Evolutionary conservation across 495 filamentous ascomycete genomes (phyloP), one percentile per base, ranked within the genome.

Genomic region (Hypomontagnella monticulosa): DNA sequence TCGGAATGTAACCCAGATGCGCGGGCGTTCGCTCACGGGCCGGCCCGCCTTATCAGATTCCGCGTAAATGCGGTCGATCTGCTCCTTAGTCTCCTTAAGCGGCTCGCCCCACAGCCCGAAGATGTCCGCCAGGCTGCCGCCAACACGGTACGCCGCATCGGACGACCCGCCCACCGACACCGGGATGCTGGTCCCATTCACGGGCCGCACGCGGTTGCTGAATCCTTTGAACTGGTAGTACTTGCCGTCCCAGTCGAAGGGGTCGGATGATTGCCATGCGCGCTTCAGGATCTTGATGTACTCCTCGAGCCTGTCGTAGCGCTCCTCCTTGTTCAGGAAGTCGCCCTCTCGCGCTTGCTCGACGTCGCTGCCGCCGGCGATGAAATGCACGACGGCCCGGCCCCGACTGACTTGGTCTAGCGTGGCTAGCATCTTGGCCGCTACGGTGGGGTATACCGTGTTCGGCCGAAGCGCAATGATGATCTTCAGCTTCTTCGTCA

Each of bases 101-200:
- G 83, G 83, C 56, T 85, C 83, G 10, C 83, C 83, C 83, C 83
- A 85, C 5, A 85, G 76, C 1, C 83, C 83, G 69, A 85, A 85
- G 46, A 85, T 85, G 53, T 85, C 83, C 8, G 75, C 82, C 0
- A 84, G 75, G 0, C 76, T 74, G 30, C 83, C 83, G 16, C 83
- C 83, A 40, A 85, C 73, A 15, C 81, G 76, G 62, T 85, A 85
- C 1, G 83, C 83, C 12, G 80, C 83, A 32, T 80, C 80, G 0
- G 80, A 83, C 3, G 81, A 84, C 0, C 83, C 83, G 7, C 83
- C 83, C 5, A 85, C 82, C 0, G 82, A 84, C 2, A 85, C 77
- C 0, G 81, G 78, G 51, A 85, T 83, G 18, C 69, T 73, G 14
- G 32, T 53, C 10, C 80, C 80, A 55, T 82, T 81, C 9, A 73